These are phyloP conservation scores for Ascobolus immersus DNA, from an alignment of 495 filamentous ascomycete genomes.

Conservation along the genomic window DNA sequence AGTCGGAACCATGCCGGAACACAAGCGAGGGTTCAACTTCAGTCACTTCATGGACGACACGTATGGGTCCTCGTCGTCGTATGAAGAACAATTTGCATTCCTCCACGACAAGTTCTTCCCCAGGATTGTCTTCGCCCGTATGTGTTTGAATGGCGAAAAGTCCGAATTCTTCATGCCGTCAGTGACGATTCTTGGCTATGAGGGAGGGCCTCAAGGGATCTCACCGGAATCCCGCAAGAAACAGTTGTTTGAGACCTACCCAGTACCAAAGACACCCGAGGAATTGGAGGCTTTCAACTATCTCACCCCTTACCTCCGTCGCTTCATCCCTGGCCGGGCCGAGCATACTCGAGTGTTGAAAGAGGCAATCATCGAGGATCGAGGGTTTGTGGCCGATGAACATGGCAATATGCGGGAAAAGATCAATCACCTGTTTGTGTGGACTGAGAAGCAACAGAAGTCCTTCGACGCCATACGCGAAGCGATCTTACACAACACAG, in stretches of 20 bases:
- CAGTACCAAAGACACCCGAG: not conserved
- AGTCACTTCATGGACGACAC: conserved; percentile 3
- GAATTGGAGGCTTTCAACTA: not conserved
- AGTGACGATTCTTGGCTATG: not conserved
- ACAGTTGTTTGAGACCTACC: not conserved
- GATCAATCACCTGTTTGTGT: not conserved
- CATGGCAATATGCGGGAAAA: no score
- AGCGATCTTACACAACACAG: not conserved
- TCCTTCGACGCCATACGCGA: not conserved
- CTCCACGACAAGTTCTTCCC: not conserved
- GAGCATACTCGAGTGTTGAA: not conserved
- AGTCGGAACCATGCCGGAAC: no score
- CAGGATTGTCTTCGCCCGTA: not conserved
- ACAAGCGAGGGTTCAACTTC: no score
- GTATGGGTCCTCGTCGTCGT: not conserved
- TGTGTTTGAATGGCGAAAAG: not conserved
- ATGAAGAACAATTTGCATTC: not conserved
- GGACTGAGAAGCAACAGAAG: not conserved
- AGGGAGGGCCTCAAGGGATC: not conserved
- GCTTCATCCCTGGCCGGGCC: not conserved
- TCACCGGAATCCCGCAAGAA: not conserved
- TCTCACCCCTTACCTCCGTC: not conserved
- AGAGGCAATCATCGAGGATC: not conserved
- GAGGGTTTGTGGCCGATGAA: no score
- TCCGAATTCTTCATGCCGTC: not conserved